Conservation (phyloP, 169 alveolate genomes). For the Plasmodium inui region DNA sequence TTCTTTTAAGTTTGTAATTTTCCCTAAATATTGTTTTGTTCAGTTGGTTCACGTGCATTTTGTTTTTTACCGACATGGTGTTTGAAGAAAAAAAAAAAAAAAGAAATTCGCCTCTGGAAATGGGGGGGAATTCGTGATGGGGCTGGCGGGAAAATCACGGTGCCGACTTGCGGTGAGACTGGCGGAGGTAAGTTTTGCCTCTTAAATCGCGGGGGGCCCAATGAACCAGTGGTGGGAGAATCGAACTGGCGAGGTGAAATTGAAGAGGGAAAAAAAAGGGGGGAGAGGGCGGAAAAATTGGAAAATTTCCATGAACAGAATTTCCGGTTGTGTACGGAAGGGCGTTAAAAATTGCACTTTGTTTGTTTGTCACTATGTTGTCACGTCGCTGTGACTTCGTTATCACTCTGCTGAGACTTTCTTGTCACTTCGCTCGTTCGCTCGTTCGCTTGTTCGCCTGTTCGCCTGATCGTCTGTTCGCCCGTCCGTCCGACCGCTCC, state of each 20-base stretch:
- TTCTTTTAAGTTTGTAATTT: constrained; percentile 48
- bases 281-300: not conserved
- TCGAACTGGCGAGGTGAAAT: not conserved
- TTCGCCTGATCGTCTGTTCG: too few species aligned
- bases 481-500: not conserved
- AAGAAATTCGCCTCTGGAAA: not conserved
- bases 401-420: too few species aligned
- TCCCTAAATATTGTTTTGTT: constrained; percentile 38
- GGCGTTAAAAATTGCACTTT: not conserved
- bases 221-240: not conserved
- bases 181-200: not conserved
- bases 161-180: not conserved
- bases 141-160: not conserved
- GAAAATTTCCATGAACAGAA: not conserved
- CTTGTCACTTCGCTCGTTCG: not conserved
- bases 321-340: not conserved
- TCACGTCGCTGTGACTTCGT: not conserved
- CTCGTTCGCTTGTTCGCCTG: not conserved
- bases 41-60: constrained; percentile 48
- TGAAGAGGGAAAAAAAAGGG: not conserved
- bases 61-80: constrained; percentile 64
- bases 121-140: not conserved
- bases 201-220: not conserved
- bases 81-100: constrained; percentile 29
- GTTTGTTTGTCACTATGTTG: not conserved